Base-by-base conservation (phyloP, 108 stramenopile genomes). In the Pseudonitzschia delicatissima region DNA sequence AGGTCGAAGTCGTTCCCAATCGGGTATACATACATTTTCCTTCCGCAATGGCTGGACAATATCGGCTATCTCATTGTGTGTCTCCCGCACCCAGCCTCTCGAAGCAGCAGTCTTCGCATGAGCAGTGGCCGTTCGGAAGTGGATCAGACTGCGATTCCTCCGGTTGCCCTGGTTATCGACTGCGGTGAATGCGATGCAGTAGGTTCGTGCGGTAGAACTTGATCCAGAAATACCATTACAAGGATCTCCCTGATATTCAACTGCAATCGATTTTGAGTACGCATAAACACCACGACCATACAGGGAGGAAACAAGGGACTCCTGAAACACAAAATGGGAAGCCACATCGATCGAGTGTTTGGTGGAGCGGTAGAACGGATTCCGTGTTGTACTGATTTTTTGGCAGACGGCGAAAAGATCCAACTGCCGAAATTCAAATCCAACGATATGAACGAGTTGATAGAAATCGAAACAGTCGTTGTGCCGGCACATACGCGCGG, bases 201-300 rank as follows among this genome's bases (percentile, higher is more conserved):
- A 23, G n/a, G 31, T 75, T 26, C 73, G 71, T 15, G 66, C 80
- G 27, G 40, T 92, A 9, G 74, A 82, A 39, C n/a, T 15, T 76
- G 44, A 86, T 92, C 37, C 76, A 81, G 50, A 64, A 82, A 48
- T 61, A 55, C 9, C 88, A 89, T 57, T 72, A 79, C 42, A 25
- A 68, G 4, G 69, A 77, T 36, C 34, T 48, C 57, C 67, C 65
- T 26, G 21, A 8, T 2, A 83, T 93, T 15, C 81, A 87, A 34
- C 17, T 93, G 1, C 76, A 85, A 48, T 69, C 85, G 21, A 79
- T 90, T 57, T 58, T 90, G 25, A 77, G 84, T 44, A 93, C 92
- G 1, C 92, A 93, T 73, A 87, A 85, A 39, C 92, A 93, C 67
- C 88, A 90, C 57, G 92, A 93, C 66, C 92, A 93, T 64, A 90